A percentile compares a stretch with the other conserved stretches of the same genome.
phyloP scores from a whole-genome alignment of 1,284 basidiomycete genomes.

The Vanrija pseudolonga region DNA sequence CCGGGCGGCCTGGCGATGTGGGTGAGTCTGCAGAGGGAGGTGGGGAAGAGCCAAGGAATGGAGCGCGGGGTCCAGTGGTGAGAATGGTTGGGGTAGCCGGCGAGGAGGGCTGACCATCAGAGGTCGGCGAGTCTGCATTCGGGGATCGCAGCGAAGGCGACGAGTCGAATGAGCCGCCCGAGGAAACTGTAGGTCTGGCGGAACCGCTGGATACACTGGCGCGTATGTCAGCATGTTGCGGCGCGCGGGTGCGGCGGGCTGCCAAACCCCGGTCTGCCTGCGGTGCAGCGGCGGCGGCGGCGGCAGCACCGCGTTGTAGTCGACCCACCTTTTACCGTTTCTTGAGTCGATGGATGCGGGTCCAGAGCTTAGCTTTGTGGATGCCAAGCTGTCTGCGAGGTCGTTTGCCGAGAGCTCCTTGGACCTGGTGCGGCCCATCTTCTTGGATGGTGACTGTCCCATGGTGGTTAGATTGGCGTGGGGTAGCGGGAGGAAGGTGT shows the following conservation, averaged over 20 bases:
- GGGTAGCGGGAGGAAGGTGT: neutral
- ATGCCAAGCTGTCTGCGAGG: conserved; percentile 38
- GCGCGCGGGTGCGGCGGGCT: no score
- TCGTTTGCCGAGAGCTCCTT: conserved; percentile 48
- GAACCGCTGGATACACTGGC: no score
- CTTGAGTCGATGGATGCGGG: conserved; percentile 2
- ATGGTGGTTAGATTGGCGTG: conserved; percentile 27
- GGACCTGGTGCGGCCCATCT: conserved; percentile 50
- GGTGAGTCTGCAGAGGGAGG: conserved; percentile 34
- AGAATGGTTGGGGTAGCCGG: conserved; percentile 49
- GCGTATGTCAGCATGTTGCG: no score
- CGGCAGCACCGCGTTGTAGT: no score
- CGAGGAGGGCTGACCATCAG: conserved; percentile 16
- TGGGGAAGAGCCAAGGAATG: conserved; percentile 32
- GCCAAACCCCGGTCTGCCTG: neutral
- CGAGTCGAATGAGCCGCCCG: no score
- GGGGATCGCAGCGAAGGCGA: neutral
- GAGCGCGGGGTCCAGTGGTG: conserved; percentile 29
- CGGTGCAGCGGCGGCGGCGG: no score
- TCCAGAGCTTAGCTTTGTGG: conserved; percentile 23
- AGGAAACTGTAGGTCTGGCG: no score
- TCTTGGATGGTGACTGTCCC: conserved; percentile 50
- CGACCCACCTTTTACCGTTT: conserved; percentile 12
- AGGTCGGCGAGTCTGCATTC: neutral
- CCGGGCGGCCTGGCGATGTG: conserved; percentile 17